These are phyloP conservation scores for Saturnispora halmiae DNA, from an alignment of 805 yeast genomes.

Conservation along the genomic window DNA sequence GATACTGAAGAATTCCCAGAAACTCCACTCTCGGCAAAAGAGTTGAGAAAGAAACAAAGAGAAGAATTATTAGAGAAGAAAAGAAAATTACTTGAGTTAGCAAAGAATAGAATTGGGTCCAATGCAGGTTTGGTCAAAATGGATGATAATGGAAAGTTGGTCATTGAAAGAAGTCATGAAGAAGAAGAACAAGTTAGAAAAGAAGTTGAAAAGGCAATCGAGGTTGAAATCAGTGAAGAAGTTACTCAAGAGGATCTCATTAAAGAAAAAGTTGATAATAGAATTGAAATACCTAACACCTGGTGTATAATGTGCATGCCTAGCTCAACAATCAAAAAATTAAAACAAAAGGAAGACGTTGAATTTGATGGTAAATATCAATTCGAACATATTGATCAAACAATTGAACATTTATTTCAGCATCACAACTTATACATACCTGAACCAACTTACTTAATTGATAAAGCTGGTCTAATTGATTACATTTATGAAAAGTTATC, in stretches of 20 bases:
- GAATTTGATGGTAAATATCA: conserved; percentile 13
- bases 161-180: conserved; percentile 14
- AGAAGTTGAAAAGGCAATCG: conserved; percentile 17
- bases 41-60: conserved; percentile 39
- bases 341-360: conserved; percentile 3
- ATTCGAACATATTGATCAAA: conserved; percentile 34
- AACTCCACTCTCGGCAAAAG: conserved; percentile 26
- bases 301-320: conserved; percentile 41
- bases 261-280: conserved; percentile 36
- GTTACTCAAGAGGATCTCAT: conserved; percentile 35
- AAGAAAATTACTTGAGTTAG: conserved; percentile 38
- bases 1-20: conserved; percentile 12
- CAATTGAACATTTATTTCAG: conserved; percentile 64
- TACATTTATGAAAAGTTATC: conserved; percentile 77
- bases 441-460: conserved; percentile 59
- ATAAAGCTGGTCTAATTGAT: conserved; percentile 60
- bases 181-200: conserved; percentile 16
- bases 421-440: conserved; percentile 85
- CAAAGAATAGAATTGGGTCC: conserved; percentile 33
- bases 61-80: conserved; percentile 43
- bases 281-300: conserved; percentile 39
- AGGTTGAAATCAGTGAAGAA: conserved; percentile 14
- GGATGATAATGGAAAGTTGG: conserved; percentile 23
- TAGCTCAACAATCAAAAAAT: conserved; percentile 1
- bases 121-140: conserved; percentile 22